Conservation (phyloP, 805 yeast species). For the Ogataea minuta region DNA sequence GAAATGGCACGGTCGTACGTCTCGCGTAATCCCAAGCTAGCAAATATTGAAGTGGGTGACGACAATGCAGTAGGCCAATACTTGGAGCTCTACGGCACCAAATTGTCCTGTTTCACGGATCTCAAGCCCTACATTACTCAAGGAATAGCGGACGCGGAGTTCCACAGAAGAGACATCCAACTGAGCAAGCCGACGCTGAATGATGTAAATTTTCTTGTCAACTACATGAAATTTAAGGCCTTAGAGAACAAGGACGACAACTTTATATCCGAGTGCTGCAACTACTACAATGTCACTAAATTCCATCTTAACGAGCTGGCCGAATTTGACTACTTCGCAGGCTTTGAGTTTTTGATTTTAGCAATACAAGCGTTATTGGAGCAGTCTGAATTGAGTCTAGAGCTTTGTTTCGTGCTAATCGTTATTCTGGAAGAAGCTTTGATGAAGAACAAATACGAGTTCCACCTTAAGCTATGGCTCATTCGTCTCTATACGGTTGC, state of each 20-base stretch:
- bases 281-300: slow-evolving; percentile 40
- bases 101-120: slow-evolving; percentile 67
- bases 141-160: slow-evolving; percentile 2
- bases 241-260: slow-evolving; percentile 19
- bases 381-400: slow-evolving; percentile 16
- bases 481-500: slow-evolving; percentile 57
- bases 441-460: slow-evolving; percentile 64
- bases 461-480: slow-evolving; percentile 69
- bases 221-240: slow-evolving; percentile 45
- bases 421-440: slow-evolving; percentile 58
- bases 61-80: slow-evolving; percentile 33
- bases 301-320: slow-evolving; percentile 39
- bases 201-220: slow-evolving; percentile 29
- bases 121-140: slow-evolving; percentile 36
- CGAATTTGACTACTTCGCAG: slow-evolving; percentile 68
- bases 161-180: slow-evolving; percentile 14
- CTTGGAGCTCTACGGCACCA: slow-evolving; percentile 46
- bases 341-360: slow-evolving; percentile 62
- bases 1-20: slow-evolving; percentile 32
- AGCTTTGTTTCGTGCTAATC: slow-evolving; percentile 40
- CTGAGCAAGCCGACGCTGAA: slow-evolving; percentile 19
- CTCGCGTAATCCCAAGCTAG: slow-evolving; percentile 58
- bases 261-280: slow-evolving; percentile 35
- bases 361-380: slow-evolving; percentile 41
- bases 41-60: slow-evolving; percentile 46